These are phyloP conservation scores for Asterophora parasitica DNA, from an alignment of 768 basidiomycete genomes.

Conservation along the genomic window DNA sequence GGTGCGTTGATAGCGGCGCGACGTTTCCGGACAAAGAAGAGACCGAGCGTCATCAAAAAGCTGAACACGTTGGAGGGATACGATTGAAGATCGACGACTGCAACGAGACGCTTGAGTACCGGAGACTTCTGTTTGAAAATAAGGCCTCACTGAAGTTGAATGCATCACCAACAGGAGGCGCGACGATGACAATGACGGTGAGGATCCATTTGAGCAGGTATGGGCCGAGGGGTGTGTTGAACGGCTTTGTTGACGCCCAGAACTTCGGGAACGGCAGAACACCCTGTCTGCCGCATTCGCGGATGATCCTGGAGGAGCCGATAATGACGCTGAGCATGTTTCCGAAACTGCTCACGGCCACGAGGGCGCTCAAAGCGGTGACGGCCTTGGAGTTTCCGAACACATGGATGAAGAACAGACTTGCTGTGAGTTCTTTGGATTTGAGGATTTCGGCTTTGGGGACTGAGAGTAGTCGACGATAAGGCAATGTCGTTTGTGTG, in stretches of 20 bases:
- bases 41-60: slow-evolving; percentile 30
- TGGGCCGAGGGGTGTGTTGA: slow-evolving; percentile 45
- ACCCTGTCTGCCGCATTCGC: slow-evolving; percentile 46
- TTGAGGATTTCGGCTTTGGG: slow-evolving; percentile 38
- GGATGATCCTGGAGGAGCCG: slow-evolving; percentile 36
- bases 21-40: slow-evolving; percentile 31
- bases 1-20: slow-evolving; percentile 27
- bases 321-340: slow-evolving; percentile 28
- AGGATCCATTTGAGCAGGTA: slow-evolving; percentile 41
- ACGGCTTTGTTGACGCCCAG: slow-evolving; percentile 47
- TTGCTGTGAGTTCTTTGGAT: slow-evolving; percentile 42
- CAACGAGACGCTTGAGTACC: background rate
- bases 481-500: background rate
- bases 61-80: slow-evolving; percentile 34
- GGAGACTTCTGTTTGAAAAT: background rate
- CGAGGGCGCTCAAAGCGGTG: slow-evolving; percentile 31
- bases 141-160: slow-evolving; percentile 36
- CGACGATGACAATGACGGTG: slow-evolving; percentile 45
- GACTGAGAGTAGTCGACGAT: slow-evolving; percentile 23
- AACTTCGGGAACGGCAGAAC: slow-evolving; percentile 47
- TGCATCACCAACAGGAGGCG: slow-evolving; percentile 37
- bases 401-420: slow-evolving; percentile 45
- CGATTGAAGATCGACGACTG: slow-evolving; percentile 35
- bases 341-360: slow-evolving; percentile 37
- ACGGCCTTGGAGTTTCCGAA: slow-evolving; percentile 36